phyloP scores from a whole-genome alignment of 768 basidiomycete species.

The Galerina marginata region DNA sequence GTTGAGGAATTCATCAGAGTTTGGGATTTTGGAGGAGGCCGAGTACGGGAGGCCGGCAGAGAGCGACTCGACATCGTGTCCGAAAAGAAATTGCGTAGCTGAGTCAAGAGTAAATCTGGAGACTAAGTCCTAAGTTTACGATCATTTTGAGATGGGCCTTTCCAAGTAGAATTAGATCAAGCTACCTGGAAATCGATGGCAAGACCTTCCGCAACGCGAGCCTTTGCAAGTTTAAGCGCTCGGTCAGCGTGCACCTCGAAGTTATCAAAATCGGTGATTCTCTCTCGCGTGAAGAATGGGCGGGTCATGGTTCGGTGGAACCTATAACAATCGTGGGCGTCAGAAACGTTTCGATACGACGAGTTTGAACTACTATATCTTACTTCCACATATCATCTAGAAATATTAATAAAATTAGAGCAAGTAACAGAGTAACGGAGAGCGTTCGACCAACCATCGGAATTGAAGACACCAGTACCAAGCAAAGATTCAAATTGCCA shows the following conservation, averaged over 20 bases:
- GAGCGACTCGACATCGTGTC: constrained; percentile 54
- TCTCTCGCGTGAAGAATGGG: constrained; percentile 68
- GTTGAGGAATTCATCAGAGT: constrained; percentile 13
- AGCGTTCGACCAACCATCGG: constrained; percentile 47
- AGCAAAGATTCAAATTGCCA: constrained; percentile 42
- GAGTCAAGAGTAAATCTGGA: constrained; percentile 64
- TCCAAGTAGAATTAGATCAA: not conserved
- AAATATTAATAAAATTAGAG: not conserved
- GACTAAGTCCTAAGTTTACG: constrained; percentile 38
- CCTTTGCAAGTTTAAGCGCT: constrained; percentile 48
- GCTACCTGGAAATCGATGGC: constrained; percentile 66
- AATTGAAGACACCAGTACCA: constrained; percentile 65
- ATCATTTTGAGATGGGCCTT: not conserved
- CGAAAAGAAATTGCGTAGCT: constrained; percentile 65
- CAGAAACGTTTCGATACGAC: too few species aligned
- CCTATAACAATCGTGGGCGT: constrained; percentile 33
- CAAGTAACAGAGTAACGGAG: not conserved
- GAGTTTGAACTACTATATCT: constrained; percentile 13
- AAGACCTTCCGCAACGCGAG: constrained; percentile 49
- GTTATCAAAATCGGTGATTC: constrained; percentile 63
- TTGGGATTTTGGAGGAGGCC: constrained; percentile 14
- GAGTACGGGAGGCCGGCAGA: constrained; percentile 56
- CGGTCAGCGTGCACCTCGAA: constrained; percentile 60
- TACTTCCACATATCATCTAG: constrained; percentile 72
- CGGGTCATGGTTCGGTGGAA: constrained; percentile 70